Conservation (phyloP, 1,139 yeast genomes). For the Geotrichum aggregatum region DNA sequence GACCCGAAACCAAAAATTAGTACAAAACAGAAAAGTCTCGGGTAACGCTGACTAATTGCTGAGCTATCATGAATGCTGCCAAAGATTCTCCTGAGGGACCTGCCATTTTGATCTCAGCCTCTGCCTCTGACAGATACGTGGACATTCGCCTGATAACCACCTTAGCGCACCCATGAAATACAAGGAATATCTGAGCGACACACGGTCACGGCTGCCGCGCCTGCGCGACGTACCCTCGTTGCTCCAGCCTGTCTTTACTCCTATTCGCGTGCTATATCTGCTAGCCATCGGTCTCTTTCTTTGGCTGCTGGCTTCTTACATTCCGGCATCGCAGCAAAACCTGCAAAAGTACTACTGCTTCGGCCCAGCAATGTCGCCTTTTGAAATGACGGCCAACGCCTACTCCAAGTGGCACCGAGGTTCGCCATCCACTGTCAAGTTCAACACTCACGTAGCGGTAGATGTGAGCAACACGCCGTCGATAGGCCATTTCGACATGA, state of each 20-base stretch:
- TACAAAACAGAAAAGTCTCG: too few species aligned
- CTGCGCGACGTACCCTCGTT: constrained; percentile 4
- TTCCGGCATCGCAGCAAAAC: constrained; percentile 24
- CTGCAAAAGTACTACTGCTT: constrained; percentile 29
- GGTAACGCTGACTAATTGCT: too few species aligned
- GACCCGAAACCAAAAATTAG: too few species aligned
- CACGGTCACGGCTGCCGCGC: constrained; percentile 3
- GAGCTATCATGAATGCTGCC: too few species aligned
- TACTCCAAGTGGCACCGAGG: constrained; percentile 31
- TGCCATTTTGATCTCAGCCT: too few species aligned
- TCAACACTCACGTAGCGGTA: constrained; percentile 14
- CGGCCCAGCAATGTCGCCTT: constrained; percentile 33
- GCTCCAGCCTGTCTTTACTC: neutral
- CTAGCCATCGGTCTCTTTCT: neutral
- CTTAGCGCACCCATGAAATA: constrained; percentile 1
- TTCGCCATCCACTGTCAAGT: constrained; percentile 31
- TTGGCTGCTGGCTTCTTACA: constrained; percentile 16
- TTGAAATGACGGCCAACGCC: constrained; percentile 29
- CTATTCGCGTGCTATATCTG: neutral
- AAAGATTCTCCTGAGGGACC: too few species aligned
- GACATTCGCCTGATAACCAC: too few species aligned
- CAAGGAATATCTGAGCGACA: neutral
- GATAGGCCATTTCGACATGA: constrained; percentile 43
- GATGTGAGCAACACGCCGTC: constrained; percentile 24
- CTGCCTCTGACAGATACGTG: too few species aligned